Evolutionary conservation across 495 filamentous ascomycete species (phyloP).

Genomic region (Podospora pseudoanserina): DNA sequence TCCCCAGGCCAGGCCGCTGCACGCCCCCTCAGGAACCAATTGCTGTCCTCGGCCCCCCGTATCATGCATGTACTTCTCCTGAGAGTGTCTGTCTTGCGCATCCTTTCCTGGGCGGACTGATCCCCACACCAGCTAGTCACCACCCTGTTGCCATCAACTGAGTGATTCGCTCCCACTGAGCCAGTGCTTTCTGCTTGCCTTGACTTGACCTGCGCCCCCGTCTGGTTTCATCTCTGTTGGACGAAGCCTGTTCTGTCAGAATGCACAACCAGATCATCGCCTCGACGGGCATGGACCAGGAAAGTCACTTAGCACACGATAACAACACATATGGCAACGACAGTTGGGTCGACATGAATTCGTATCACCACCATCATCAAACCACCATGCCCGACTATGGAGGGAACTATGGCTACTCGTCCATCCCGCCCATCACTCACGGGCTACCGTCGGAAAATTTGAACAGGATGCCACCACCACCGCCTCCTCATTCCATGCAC

Average conservation of each 20-base stretch:
- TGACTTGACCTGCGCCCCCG: slow-evolving; percentile 27
- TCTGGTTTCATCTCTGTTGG: slow-evolving; percentile 29
- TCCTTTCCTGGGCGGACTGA: slow-evolving; percentile 25
- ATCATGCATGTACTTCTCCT: slow-evolving; percentile 33
- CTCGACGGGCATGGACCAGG: slow-evolving; percentile 47
- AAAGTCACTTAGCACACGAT: slow-evolving; percentile 46
- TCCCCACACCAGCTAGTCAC: slow-evolving; percentile 21
- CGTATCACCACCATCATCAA: slow-evolving; percentile 37
- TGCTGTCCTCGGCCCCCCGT: slow-evolving; percentile 20
- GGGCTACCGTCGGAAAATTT: slow-evolving; percentile 46
- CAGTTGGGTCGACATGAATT: slow-evolving; percentile 47
- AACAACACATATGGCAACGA: slow-evolving; percentile 37
- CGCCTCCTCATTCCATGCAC: slow-evolving; percentile 36
- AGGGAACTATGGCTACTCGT: slow-evolving; percentile 28
- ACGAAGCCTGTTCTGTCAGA: slow-evolving; percentile 32
- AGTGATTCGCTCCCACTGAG: slow-evolving; percentile 19
- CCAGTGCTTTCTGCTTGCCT: slow-evolving; percentile 17
- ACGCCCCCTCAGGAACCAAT: slow-evolving; percentile 32
- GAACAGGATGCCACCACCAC: slow-evolving; percentile 43
- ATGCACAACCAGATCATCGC: slow-evolving; percentile 52
- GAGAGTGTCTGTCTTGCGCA: slow-evolving; percentile 24
- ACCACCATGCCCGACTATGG: slow-evolving; percentile 48
- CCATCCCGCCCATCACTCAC: slow-evolving; percentile 43
- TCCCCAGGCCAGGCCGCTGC: slow-evolving; percentile 29
- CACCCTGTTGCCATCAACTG: slow-evolving; percentile 17